Percentiles rank a stretch among this genome's conserved stretches.
Evolutionary conservation across 371 early-diverging fungal species (phyloP).

Genomic region (Smittium mucronatum): DNA sequence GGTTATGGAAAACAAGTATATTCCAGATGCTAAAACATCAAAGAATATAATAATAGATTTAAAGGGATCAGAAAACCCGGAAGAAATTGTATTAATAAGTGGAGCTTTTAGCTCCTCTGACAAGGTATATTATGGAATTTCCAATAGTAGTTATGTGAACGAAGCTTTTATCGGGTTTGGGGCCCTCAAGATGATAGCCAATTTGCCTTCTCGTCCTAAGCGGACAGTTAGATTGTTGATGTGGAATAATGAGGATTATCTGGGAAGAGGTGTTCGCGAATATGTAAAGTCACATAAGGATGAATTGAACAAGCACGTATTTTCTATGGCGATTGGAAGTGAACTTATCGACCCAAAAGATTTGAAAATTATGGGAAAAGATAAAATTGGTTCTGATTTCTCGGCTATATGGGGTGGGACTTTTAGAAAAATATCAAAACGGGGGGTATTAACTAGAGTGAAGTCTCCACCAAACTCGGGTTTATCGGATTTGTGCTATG

Average conservation of each 20-base stretch:
- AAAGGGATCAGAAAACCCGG: conserved; percentile 35
- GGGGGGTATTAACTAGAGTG: too few species aligned
- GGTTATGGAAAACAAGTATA: conserved; percentile 31
- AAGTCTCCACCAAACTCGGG: conserved; percentile 33
- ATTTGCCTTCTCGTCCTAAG: conserved; percentile 26
- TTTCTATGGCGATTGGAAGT: conserved; percentile 42
- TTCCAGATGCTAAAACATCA: conserved; percentile 23
- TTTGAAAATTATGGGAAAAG: conserved; percentile 22
- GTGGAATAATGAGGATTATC: conserved; percentile 45
- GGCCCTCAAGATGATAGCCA: conserved; percentile 34
- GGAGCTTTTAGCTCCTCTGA: conserved; percentile 51
- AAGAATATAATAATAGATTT: conserved; percentile 40
- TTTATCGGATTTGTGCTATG: conserved; percentile 32
- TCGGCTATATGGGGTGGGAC: conserved; percentile 25
- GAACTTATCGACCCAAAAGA: conserved; percentile 44
- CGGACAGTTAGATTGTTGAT: conserved; percentile 44
- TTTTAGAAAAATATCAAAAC: conserved; percentile 19
- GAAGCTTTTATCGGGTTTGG: conserved; percentile 43
- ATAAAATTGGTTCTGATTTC: not conserved
- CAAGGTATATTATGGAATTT: conserved; percentile 40
- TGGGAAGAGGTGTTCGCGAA: conserved; percentile 35
- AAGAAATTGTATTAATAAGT: conserved; percentile 40
- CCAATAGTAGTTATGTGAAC: conserved; percentile 41
- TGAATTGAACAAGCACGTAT: conserved; percentile 30
- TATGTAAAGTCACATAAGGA: conserved; percentile 35